Conservation (phyloP, 306 rosid species). For the Hippophae gyantsensis region DNA sequence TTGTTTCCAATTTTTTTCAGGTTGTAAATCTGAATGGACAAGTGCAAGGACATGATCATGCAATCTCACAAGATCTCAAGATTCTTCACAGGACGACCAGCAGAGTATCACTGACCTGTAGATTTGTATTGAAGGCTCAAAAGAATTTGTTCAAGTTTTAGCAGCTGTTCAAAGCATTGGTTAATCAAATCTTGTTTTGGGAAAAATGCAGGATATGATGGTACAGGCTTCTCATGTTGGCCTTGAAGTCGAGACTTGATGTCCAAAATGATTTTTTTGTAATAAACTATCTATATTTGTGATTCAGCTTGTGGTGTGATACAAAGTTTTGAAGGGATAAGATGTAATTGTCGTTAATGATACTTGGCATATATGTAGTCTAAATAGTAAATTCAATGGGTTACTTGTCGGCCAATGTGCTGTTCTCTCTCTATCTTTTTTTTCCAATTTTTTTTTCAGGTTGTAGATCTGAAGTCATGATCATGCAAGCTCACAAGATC, state of each 20-base stretch:
- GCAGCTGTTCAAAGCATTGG: background rate
- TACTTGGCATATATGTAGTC: background rate
- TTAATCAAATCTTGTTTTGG: background rate
- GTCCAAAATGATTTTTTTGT: too few species aligned
- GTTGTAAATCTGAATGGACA: conserved; percentile 54
- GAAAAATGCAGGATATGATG: too few species aligned
- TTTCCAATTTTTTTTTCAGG: conserved; percentile 32
- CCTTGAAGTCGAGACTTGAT: too few species aligned
- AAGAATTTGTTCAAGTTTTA: conserved; percentile 62
- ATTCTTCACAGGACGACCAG: conserved; percentile 39
- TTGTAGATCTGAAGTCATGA: conserved; percentile 42
- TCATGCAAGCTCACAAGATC: conserved; percentile 12
- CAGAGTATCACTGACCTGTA: conserved; percentile 72
- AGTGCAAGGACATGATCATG: conserved; percentile 16
- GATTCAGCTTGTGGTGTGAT: too few species aligned
- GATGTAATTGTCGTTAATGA: background rate
- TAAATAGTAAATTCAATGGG: background rate
- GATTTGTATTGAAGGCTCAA: conserved; percentile 66
- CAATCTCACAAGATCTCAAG: conserved; percentile 19
- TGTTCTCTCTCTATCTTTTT: conserved; percentile 8
- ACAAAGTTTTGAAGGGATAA: conserved; percentile 58
- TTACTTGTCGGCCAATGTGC: background rate
- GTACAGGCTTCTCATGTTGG: too few species aligned
- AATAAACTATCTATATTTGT: too few species aligned
- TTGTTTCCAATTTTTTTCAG: conserved; percentile 30